Evolutionary conservation across 129 eudicot genomes (phyloP), one percentile per base, ranked within the genome.

Genomic region (Flaveria robusta): DNA sequence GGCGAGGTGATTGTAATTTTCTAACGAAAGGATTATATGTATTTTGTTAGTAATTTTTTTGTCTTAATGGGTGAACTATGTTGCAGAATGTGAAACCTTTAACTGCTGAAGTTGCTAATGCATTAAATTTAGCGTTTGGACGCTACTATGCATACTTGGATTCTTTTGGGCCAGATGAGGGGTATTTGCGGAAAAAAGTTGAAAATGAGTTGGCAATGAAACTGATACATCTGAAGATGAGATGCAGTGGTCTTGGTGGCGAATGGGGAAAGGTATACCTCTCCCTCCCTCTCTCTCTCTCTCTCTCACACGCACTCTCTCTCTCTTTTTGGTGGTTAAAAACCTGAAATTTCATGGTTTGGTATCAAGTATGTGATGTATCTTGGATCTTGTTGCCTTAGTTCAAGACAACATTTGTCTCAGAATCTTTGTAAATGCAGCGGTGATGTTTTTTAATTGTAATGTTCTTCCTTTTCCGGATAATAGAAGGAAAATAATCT

Each of bases 251-350:
- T 79, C 95, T 95, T 37, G 88, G 79, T 75, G 82, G 94, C 24
- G 96, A 89, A 69, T 95, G 99, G 97, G 97, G 97, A 83, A 91
- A 89, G 97, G 99, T 94, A 94, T 58, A 16, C 9, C n/a, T n/a
- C n/a, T n/a, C n/a, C 29, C 55, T 68, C 66, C 41, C 45, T 65
- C 59, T 68, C 59, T 64, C 26, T 68, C 66, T 31, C 56, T 46
- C 41, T 34, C 42, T 20, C 22, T 56, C 55, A 27, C 62, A 37
- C 34, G 42, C 77, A 58, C 70, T 39, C 69, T 24, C 45, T 14
- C 56, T 46, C 27, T 23, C 55, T 4, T 39, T 50, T 39, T 39
- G 69, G 42, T 49, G 66, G 66, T 66, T 16, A 60, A 49, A 49
- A 46, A 18, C 20, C 31, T 19, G 14, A 31, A 31, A 34, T 34